A percentile compares a stretch with the other conserved stretches of the same genome.
phyloP scores from a whole-genome alignment of 1,284 basidiomycete genomes.

The Leccinum insolens region DNA sequence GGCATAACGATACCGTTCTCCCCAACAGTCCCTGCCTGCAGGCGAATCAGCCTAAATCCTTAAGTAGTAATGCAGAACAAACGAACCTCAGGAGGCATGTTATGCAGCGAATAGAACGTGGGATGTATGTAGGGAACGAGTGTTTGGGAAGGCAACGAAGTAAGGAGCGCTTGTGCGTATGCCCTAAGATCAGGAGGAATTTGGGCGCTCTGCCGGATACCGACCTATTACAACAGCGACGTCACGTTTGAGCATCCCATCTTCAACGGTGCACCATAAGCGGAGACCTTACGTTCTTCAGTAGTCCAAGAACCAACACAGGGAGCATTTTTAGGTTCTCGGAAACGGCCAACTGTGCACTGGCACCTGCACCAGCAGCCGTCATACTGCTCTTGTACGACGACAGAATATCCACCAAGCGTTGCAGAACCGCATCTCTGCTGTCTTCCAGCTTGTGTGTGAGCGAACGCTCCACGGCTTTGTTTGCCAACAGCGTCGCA shows the following conservation, averaged over 20 bases:
- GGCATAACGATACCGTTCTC: conserved; percentile 85
- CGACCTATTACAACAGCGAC: conserved; percentile 57
- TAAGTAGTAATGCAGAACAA: background rate
- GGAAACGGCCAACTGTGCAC: conserved; percentile 90
- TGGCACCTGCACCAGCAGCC: conserved; percentile 88
- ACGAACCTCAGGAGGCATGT: conserved; percentile 89
- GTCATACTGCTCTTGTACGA: conserved; percentile 99
- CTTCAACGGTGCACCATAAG: background rate
- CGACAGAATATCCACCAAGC: conserved; percentile 86
- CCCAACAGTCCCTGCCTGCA: conserved; percentile 79
- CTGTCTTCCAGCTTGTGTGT: conserved; percentile 94
- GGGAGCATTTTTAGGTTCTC: conserved; percentile 96
- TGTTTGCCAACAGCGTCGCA: conserved; percentile 89
- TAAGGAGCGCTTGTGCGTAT: conserved; percentile 92
- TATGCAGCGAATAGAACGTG: conserved; percentile 94
- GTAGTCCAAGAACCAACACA: conserved; percentile 83
- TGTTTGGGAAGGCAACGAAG: conserved; percentile 88
- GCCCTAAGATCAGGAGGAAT: conserved; percentile 96
- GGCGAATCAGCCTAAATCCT: conserved; percentile 15
- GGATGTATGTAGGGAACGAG: conserved; percentile 95
- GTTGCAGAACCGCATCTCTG: conserved; percentile 89
- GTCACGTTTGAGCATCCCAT: conserved; percentile 6
- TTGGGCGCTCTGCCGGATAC: conserved; percentile 92
- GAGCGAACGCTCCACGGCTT: conserved; percentile 93
- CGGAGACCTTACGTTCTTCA: conserved; percentile 83